phyloP scores from a whole-genome alignment of 2,329 filamentous ascomycete species.

The Neofusicoccum cordaticola region DNA sequence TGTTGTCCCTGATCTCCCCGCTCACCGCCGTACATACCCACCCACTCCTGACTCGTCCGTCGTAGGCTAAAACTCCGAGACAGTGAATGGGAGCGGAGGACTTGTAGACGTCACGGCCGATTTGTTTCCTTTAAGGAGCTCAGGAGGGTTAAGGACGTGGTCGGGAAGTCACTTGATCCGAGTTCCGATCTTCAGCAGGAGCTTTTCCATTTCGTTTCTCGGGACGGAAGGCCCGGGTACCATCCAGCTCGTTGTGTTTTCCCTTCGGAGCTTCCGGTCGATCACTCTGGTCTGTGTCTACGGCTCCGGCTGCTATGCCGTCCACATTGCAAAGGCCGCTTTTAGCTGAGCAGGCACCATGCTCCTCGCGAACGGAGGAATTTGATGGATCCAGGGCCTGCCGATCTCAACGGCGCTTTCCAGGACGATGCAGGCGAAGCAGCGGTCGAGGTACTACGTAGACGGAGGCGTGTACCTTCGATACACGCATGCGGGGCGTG shows the following conservation, averaged over 20 bases:
- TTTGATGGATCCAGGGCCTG: slow-evolving; percentile 42
- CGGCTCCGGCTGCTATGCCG: too few relatives aligned
- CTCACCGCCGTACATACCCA: slow-evolving; percentile 50
- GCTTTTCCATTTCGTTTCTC: too few relatives aligned
- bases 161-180: slow-evolving; percentile 23
- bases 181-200: too few relatives aligned
- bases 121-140: slow-evolving; percentile 38
- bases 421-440: slow-evolving; percentile 46
- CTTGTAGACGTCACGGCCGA: slow-evolving; percentile 26
- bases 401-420: slow-evolving; percentile 41
- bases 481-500: slow-evolving; percentile 38
- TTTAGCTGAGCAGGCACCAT: slow-evolving; percentile 41
- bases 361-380: slow-evolving; percentile 43
- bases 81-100: slow-evolving; percentile 41
- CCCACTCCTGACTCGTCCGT: neutral
- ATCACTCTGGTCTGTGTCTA: too few relatives aligned
- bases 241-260: too few relatives aligned
- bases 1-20: slow-evolving; percentile 47
- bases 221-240: too few relatives aligned
- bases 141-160: slow-evolving; percentile 26
- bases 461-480: too few relatives aligned
- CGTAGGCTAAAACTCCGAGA: slow-evolving; percentile 38
- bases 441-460: slow-evolving; percentile 37
- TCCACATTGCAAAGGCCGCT: slow-evolving; percentile 27
- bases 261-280: too few relatives aligned